Evolutionary conservation across 2,329 filamentous ascomycete species (phyloP), one percentile per base, ranked within the genome.

Genomic region (Chaetomiaceae sp.): DNA sequence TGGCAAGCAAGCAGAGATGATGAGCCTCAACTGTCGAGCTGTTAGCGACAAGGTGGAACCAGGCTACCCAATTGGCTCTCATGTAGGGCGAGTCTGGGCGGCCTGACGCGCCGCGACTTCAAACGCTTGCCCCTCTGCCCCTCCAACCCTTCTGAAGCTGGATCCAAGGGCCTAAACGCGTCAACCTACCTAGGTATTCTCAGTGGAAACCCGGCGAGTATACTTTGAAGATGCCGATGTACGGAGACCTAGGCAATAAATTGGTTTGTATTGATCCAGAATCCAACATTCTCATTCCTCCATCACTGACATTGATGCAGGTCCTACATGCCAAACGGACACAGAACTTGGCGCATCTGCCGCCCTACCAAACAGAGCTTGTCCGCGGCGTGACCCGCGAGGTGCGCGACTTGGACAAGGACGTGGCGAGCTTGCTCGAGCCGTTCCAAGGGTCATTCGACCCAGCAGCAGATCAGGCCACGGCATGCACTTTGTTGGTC

Each of bases 251-350:
- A 55, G 89, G 87, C 46, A 87, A 90, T 69, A 95, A 95, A 72
- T 74, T 96, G 71, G 89, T 92, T 72, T 64, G 73, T 34, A 29
- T 3, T 27, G 6, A 4, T 61, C 42, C 23, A 20, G 43, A 45
- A 34, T 41, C 14, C 40, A 48, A 34, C 11, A 30, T 23, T 5
- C 7, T 32, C 18, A 30, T 32, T 1, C 27, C 11, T 14, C 27
- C 34, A 34, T 38, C 36, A 49, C 63, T 58, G 47, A 61, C 61
- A 55, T 47, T 41, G 25, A 42, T 42, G 20, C 61, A 96, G 89
- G 91, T 95, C 63, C 87, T 92, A 76, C 89, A 97, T 76, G 94
- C 94, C 69, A 97, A 97, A 78, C 84, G 94, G 67, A 95, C 89
- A 16, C 90, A 94, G 71, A 87, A 89, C 60, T 82, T 99, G 51